Conservation (phyloP, 2,329 filamentous ascomycete genomes). For the Aureobasidium uvarum region DNA sequence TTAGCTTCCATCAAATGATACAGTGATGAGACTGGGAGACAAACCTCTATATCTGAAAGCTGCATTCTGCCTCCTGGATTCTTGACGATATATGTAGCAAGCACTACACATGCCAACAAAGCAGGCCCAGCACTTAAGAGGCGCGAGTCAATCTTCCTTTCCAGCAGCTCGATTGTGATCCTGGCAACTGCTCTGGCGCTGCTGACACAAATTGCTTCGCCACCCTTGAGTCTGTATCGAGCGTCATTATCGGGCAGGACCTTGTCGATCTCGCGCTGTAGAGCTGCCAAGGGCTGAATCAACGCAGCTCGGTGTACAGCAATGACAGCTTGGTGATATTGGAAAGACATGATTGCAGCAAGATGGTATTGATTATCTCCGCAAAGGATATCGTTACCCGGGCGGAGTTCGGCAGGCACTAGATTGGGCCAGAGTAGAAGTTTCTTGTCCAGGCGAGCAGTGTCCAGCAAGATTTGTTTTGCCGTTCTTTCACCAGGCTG, state of each 20-base stretch:
- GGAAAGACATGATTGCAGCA: constrained; percentile 13
- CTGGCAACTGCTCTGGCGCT: constrained; percentile 15
- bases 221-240: constrained; percentile 9
- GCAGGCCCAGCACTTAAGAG: constrained; percentile 4
- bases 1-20: too few relatives aligned
- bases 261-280: constrained; percentile 21
- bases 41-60: constrained; percentile 14
- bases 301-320: constrained; percentile 19
- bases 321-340: constrained; percentile 25
- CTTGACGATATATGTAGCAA: constrained; percentile 21
- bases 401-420: constrained; percentile 15
- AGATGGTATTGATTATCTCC: constrained; percentile 17
- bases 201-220: constrained; percentile 22
- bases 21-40: too few relatives aligned
- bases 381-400: constrained; percentile 17
- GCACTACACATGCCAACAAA: constrained; percentile 10
- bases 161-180: constrained; percentile 10
- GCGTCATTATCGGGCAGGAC: constrained; percentile 9
- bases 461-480: constrained; percentile 16
- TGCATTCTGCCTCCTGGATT: constrained; percentile 21
- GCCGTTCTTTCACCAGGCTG: constrained; percentile 21
- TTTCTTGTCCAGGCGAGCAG: constrained; percentile 20
- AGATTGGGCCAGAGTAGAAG: constrained; percentile 13
- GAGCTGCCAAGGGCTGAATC: constrained; percentile 7
- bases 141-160: constrained; percentile 13